These are phyloP conservation scores for Oryza nivara DNA, from an alignment of 176 grass and related monocot species.

Conservation along the genomic window DNA sequence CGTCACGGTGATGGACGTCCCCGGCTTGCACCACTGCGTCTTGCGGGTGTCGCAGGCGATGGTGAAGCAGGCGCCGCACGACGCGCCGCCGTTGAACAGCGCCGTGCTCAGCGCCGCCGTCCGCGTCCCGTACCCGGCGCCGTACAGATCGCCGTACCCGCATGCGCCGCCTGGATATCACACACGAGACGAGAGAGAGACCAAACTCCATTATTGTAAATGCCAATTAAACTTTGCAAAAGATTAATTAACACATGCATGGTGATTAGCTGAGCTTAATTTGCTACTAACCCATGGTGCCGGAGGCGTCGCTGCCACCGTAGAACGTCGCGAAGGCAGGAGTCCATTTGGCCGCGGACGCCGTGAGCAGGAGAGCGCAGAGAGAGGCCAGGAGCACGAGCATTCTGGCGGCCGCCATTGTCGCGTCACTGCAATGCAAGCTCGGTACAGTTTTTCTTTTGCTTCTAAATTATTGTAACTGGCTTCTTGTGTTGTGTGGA, in stretches of 20 bases:
- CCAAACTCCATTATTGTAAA: background rate
- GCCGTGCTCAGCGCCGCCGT: slow-evolving; percentile 53
- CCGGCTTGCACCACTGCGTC: slow-evolving; percentile 42
- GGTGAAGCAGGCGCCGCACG: slow-evolving; percentile 54
- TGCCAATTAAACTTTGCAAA: background rate
- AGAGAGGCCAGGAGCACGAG: slow-evolving; percentile 20
- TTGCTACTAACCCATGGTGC: slow-evolving; percentile 34
- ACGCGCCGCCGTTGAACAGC: slow-evolving; percentile 53
- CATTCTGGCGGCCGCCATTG: slow-evolving; percentile 28
- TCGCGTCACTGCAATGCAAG: background rate
- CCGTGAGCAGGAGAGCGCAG: background rate
- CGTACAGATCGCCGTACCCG: slow-evolving; percentile 77
- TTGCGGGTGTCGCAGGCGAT: slow-evolving; percentile 42
- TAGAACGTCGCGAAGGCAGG: slow-evolving; percentile 57
- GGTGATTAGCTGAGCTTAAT: background rate
- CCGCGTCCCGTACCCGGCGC: slow-evolving; percentile 48
- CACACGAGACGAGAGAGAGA: background rate
- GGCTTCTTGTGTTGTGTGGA: background rate
- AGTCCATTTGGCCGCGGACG: slow-evolving; percentile 26
- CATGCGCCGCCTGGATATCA: slow-evolving; percentile 62
- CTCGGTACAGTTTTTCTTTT: background rate
- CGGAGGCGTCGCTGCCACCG: slow-evolving; percentile 52
- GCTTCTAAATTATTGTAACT: background rate
- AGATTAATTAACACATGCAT: background rate
- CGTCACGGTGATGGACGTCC: slow-evolving; percentile 38